A percentile compares a stretch with the other conserved stretches of the same genome.
phyloP scores from a whole-genome alignment of 495 filamentous ascomycete genomes.

The Evernia prunastri region DNA sequence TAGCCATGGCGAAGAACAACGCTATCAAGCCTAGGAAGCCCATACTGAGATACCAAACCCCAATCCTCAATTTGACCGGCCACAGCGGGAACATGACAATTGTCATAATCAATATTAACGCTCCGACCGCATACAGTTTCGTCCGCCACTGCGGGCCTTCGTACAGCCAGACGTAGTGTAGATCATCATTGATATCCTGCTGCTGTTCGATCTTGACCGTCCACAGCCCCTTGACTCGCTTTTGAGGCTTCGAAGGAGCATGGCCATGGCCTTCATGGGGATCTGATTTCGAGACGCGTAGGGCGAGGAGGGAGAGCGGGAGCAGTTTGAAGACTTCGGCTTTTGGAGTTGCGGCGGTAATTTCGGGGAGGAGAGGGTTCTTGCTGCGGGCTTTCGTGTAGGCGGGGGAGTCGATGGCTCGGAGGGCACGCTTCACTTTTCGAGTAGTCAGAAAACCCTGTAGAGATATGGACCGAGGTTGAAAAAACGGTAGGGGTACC shows the following conservation, averaged over 20 bases:
- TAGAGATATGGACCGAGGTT: background rate
- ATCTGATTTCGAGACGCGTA: constrained; percentile 84
- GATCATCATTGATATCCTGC: constrained; percentile 82
- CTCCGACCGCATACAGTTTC: constrained; percentile 81
- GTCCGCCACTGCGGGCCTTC: constrained; percentile 90
- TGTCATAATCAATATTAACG: constrained; percentile 72
- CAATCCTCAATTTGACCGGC: constrained; percentile 83
- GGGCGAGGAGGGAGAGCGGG: constrained; percentile 87
- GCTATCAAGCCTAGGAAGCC: constrained; percentile 87
- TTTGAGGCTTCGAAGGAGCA: constrained; percentile 58
- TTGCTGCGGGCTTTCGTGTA: constrained; percentile 80
- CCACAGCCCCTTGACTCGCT: constrained; percentile 93
- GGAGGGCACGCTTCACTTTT: constrained; percentile 91
- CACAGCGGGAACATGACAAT: constrained; percentile 95
- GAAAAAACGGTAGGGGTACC: constrained; percentile 45
- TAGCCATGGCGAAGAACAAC: constrained; percentile 95
- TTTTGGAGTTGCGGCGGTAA: constrained; percentile 68
- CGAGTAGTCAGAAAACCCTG: background rate
- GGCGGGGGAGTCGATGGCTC: constrained; percentile 80
- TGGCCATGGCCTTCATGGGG: constrained; percentile 65
- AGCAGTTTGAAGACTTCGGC: constrained; percentile 93
- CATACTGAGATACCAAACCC: constrained; percentile 97
- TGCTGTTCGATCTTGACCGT: constrained; percentile 95
- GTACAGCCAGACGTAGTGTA: constrained; percentile 96
- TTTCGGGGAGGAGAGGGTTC: constrained; percentile 80